These are phyloP conservation scores for Diaporthe batatas DNA, from an alignment of 2,329 filamentous ascomycete species.

Conservation along the genomic window DNA sequence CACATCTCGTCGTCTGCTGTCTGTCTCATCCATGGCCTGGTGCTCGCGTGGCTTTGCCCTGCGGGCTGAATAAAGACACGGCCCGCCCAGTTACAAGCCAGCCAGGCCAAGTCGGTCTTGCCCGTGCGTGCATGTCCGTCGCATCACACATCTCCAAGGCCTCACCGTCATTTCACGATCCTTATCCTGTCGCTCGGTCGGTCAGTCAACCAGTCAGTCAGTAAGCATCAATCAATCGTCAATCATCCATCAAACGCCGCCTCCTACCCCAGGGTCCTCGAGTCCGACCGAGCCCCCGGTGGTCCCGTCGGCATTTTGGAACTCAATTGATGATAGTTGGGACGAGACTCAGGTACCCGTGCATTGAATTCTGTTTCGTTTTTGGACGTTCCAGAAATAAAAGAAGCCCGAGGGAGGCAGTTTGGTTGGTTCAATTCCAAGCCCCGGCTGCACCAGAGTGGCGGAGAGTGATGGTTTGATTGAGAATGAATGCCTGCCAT, in stretches of 20 bases:
- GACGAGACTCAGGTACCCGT: background rate
- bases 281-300: constrained; percentile 5
- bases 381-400: constrained; percentile 13
- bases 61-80: constrained; percentile 7
- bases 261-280: background rate
- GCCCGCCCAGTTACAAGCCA: background rate
- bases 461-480: background rate
- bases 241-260: background rate
- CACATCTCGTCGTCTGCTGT: background rate
- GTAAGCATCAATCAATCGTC: background rate
- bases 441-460: background rate
- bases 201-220: background rate
- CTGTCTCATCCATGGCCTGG: constrained; percentile 6
- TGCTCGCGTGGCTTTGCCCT: constrained; percentile 20
- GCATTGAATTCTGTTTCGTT: constrained; percentile 3
- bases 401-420: background rate
- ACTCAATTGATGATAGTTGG: constrained; percentile 2
- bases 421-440: background rate
- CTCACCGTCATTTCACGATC: constrained; percentile 27
- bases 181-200: background rate
- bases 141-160: constrained; percentile 2
- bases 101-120: constrained; percentile 11
- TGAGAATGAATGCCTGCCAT: background rate
- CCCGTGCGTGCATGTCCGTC: constrained; percentile 10
- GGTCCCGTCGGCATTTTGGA: constrained; percentile 13